Evolutionary conservation across 768 basidiomycete genomes (phyloP).

Genomic region (Lactifluus hygrophoroides): DNA sequence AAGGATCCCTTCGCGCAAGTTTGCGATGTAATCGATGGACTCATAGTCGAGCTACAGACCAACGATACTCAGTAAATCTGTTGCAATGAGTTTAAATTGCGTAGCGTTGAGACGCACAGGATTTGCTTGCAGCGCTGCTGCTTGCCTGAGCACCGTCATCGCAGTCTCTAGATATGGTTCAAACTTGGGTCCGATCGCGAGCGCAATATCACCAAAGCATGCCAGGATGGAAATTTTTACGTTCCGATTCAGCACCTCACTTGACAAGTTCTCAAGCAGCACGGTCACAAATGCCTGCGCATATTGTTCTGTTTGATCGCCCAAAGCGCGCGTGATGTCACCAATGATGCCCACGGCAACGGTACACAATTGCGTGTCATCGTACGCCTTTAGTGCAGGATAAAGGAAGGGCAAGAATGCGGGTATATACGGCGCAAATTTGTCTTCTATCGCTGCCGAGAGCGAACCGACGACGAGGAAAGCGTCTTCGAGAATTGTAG

Average conservation of each 20-base stretch:
- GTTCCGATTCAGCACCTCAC: constrained; percentile 80
- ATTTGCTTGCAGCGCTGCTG: constrained; percentile 79
- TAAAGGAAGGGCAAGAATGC: constrained; percentile 83
- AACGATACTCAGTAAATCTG: constrained; percentile 6
- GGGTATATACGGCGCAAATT: constrained; percentile 75
- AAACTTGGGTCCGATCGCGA: constrained; percentile 81
- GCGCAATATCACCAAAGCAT: constrained; percentile 93
- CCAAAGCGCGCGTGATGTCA: constrained; percentile 91
- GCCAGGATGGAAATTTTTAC: constrained; percentile 96
- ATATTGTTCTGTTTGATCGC: constrained; percentile 76
- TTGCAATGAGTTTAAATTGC: not conserved
- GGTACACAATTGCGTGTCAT: constrained; percentile 92
- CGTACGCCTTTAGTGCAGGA: constrained; percentile 83
- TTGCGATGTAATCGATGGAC: constrained; percentile 84
- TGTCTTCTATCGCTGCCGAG: constrained; percentile 56
- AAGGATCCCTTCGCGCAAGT: constrained; percentile 87
- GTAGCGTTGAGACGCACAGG: constrained; percentile 45
- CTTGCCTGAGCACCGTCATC: constrained; percentile 86
- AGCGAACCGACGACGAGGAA: constrained; percentile 90
- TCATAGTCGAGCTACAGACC: constrained; percentile 66
- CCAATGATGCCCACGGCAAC: constrained; percentile 95
- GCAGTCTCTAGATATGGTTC: constrained; percentile 86
- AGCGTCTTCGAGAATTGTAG: constrained; percentile 92
- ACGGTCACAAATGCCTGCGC: constrained; percentile 87
- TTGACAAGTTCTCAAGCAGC: constrained; percentile 84